phyloP scores from a whole-genome alignment of 2,329 filamentous ascomycete species.

The Uncinocarpus reesii region DNA sequence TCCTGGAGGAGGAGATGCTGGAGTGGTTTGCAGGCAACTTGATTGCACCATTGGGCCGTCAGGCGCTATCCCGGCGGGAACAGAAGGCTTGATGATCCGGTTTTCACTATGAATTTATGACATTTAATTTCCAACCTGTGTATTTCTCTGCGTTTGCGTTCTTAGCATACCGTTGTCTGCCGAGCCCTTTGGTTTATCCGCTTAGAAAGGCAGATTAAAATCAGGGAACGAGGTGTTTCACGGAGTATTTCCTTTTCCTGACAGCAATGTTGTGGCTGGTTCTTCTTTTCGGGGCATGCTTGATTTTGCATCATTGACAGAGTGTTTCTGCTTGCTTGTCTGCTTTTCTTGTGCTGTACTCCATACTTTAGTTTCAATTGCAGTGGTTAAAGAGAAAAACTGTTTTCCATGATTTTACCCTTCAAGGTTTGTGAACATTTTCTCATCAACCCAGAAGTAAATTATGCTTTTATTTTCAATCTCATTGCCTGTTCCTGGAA shows the following conservation, averaged over 20 bases:
- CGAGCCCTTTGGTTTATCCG: slow-evolving; percentile 2
- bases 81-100: neutral
- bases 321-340: no score
- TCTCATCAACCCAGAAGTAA: no score
- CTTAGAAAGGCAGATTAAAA: neutral
- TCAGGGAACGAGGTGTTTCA: neutral
- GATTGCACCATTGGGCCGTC: slow-evolving; percentile 15
- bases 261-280: no score
- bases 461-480: no score
- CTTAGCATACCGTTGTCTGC: neutral
- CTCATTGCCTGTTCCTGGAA: no score
- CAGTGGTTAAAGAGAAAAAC: no score
- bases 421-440: no score
- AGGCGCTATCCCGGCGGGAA: neutral
- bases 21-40: slow-evolving; percentile 32
- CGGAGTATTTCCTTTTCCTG: neutral
- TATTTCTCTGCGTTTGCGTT: neutral
- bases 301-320: no score
- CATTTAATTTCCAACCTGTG: neutral
- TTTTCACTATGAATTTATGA: neutral
- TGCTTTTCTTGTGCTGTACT: no score
- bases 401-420: no score
- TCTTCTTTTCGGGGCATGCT: no score
- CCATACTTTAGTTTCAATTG: no score
- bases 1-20: slow-evolving; percentile 30